phyloP scores from a whole-genome alignment of 2,329 filamentous ascomycete genomes.

The Neofusicoccum laricinum region DNA sequence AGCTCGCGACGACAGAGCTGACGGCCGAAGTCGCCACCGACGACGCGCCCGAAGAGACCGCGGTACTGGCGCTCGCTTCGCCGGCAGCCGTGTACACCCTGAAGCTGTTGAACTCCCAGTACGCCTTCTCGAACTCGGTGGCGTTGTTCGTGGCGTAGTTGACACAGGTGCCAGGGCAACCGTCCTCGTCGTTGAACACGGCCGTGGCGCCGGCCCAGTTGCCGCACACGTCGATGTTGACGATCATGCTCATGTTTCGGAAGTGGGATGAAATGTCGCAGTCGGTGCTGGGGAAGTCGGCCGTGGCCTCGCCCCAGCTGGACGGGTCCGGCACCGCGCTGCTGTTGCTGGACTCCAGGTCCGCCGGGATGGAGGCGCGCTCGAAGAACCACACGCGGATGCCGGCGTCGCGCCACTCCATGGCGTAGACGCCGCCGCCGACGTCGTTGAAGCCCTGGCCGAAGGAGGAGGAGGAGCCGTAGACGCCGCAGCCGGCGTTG shows the following conservation, averaged over 20 bases:
- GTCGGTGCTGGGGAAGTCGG: conserved; percentile 16
- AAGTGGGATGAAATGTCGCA: conserved; percentile 13
- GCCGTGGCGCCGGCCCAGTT: conserved; percentile 6
- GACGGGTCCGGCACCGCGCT: conserved; percentile 43
- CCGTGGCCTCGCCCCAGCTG: conserved; percentile 38
- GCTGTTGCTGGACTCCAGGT: conserved; percentile 31
- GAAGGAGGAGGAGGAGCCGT: conserved; percentile 20
- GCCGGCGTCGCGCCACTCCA: conserved; percentile 45
- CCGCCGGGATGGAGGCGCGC: conserved; percentile 42
- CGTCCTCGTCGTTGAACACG: conserved; percentile 7
- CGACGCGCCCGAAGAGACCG: too few relatives aligned
- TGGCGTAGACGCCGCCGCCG: conserved; percentile 50
- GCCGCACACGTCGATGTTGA: conserved; percentile 16
- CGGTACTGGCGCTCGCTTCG: background rate
- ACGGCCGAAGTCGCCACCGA: background rate
- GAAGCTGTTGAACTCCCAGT: conserved; percentile 33
- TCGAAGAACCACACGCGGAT: conserved; percentile 55
- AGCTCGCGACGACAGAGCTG: background rate
- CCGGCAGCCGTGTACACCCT: background rate
- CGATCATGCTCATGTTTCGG: conserved; percentile 17
- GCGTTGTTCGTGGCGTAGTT: conserved; percentile 31
- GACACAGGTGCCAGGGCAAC: conserved; percentile 32
- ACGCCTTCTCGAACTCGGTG: conserved; percentile 29
- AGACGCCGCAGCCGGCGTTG: conserved; percentile 21
- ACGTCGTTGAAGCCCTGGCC: conserved; percentile 31